phyloP scores from a whole-genome alignment of 2,329 filamentous ascomycete genomes.

The Mycocentrospora acerina region DNA sequence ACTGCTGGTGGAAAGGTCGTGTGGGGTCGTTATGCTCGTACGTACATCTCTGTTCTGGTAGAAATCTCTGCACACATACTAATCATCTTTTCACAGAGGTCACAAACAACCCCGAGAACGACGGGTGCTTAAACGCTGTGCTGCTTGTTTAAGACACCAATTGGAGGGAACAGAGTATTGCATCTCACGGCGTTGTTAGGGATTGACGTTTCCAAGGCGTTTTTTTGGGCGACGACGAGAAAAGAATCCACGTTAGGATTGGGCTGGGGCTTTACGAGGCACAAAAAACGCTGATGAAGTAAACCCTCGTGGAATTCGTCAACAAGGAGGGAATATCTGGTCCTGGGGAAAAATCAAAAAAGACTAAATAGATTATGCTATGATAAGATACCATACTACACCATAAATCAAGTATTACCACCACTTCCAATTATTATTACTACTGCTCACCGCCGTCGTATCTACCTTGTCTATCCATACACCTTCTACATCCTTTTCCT shows the following conservation, averaged over 20 bases:
- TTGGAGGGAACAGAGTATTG: too few relatives aligned
- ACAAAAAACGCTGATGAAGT: too few relatives aligned
- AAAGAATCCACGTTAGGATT: too few relatives aligned
- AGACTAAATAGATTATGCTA: neutral
- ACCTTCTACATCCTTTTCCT: neutral
- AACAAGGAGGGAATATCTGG: neutral
- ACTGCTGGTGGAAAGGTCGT: slow-evolving; percentile 81
- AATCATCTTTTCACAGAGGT: slow-evolving; percentile 14
- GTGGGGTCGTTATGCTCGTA: slow-evolving; percentile 39
- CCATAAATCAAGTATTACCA: too few relatives aligned
- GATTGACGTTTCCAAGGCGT: neutral
- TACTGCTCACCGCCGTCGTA: neutral
- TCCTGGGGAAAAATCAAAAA: neutral
- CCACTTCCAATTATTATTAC: too few relatives aligned
- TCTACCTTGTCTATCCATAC: neutral
- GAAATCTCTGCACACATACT: neutral
- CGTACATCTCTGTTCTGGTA: neutral
- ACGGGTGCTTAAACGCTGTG: slow-evolving; percentile 43
- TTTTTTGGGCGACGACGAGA: neutral
- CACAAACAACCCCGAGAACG: slow-evolving; percentile 43
- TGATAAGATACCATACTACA: too few relatives aligned
- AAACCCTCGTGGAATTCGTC: too few relatives aligned
- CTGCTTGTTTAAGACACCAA: slow-evolving; percentile 36
- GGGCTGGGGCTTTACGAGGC: too few relatives aligned
- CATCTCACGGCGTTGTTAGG: neutral